Evolutionary conservation across 208 protist genomes (phyloP), one percentile per base, ranked within the genome.

Genomic region (Leishmania guyanensis): DNA sequence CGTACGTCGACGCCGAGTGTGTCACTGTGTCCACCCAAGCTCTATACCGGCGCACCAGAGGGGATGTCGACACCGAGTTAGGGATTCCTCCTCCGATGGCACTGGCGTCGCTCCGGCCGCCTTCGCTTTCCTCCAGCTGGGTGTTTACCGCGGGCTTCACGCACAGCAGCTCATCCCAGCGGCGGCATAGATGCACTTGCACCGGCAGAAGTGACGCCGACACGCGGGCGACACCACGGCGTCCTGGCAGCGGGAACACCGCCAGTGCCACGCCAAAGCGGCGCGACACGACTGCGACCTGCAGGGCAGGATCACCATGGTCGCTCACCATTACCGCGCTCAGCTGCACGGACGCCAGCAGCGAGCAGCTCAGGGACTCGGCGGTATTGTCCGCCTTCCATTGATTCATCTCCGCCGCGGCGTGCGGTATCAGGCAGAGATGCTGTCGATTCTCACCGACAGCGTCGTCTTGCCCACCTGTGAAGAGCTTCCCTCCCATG

Each of bases 391-490:
- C 79, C 16, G 50, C 77, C 48, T 85, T 83, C 86, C 86, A 89
- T 10, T 14, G 64, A 36, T 85, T 79, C 77, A 89, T 79, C 77
- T 86, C 86, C 39, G 84, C 86, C 48, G 86, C 86, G 26, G 86
- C 86, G 65, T 89, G 83, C n/a, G 86, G 82, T 43, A 89, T 76
- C 72, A 89, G 83, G 48, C 80, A 75, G 29, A 89, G 80, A 58
- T 74, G 64, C 73, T 88, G 77, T 22, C 78, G 77, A 33, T 75
- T 74, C 14, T 79, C 81, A 5, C 70, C 68, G 29, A 36, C 64
- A 16, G 9, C 43, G 12, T 46, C 43, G 6, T 60, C 48, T 51
- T 51, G 20, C 12, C 54, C 68, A 16, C 71, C 56, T 26, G 33
- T 75, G 74, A 77, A 75, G 65, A 54, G 75, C 6, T 33, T 72